These are phyloP conservation scores for Exophiala viscosa DNA, from an alignment of 2,329 filamentous ascomycete genomes.

Conservation along the genomic window DNA sequence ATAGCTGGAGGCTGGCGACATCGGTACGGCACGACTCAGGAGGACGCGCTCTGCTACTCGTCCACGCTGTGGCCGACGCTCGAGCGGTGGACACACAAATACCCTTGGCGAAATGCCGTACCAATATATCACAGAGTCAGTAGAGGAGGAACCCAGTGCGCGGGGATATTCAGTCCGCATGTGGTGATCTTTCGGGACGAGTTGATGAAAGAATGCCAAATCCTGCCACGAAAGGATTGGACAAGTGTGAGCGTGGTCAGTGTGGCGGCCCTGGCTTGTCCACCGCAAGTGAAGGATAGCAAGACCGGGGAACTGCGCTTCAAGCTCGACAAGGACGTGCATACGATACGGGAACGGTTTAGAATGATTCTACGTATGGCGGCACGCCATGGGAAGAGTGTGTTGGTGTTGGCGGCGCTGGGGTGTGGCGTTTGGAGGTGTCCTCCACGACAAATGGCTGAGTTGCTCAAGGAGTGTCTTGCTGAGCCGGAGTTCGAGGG, in stretches of 20 bases:
- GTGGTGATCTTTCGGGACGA: slow-evolving; percentile 11
- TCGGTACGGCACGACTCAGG: slow-evolving; percentile 8
- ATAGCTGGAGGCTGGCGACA: slow-evolving; percentile 13
- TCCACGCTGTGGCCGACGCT: slow-evolving; percentile 10
- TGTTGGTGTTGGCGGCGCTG: slow-evolving; percentile 7
- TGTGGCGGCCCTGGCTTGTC: slow-evolving; percentile 8
- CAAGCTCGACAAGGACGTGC: slow-evolving; percentile 8
- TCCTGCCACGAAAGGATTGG: slow-evolving; percentile 5
- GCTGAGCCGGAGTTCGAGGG: slow-evolving; percentile 7
- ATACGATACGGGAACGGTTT: slow-evolving; percentile 6
- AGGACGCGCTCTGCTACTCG: slow-evolving; percentile 12
- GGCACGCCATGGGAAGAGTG: slow-evolving; percentile 5
- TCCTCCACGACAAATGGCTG: slow-evolving; percentile 6
- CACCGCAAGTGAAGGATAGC: slow-evolving; percentile 1
- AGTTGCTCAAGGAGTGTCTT: slow-evolving; percentile 10
- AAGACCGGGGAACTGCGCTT: slow-evolving; percentile 2
- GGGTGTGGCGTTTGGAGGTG: slow-evolving; percentile 15
- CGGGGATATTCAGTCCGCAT: slow-evolving; percentile 6
- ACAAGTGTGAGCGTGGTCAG: slow-evolving; percentile 1
- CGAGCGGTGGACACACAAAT: slow-evolving; percentile 1
- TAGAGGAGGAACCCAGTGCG: too few species aligned
- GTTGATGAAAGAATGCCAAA: slow-evolving; percentile 1
- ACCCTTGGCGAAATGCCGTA: slow-evolving; percentile 7
- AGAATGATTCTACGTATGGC: slow-evolving; percentile 8
- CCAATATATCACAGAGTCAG: slow-evolving; percentile 1